Evolutionary conservation across 768 basidiomycete genomes (phyloP).

Genomic region (Saitozyma podzolica): DNA sequence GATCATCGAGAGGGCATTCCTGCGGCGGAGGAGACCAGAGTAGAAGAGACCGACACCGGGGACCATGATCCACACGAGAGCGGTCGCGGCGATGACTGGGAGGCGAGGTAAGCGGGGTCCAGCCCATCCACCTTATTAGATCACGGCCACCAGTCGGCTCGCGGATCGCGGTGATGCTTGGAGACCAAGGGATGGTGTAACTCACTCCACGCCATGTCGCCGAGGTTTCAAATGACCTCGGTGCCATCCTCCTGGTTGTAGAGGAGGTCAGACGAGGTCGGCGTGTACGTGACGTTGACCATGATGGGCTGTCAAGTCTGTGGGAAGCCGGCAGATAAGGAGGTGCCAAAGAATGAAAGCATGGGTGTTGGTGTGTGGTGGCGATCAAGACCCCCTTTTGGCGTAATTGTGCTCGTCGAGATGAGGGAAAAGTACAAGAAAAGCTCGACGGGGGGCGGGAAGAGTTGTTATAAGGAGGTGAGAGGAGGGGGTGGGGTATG

Average conservation of each 20-base stretch:
- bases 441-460: too few species aligned
- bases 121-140: background rate
- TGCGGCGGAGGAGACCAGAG: constrained; percentile 53
- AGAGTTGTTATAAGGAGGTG: too few species aligned
- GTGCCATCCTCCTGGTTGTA: constrained; percentile 12
- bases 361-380: too few species aligned
- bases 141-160: constrained; percentile 2
- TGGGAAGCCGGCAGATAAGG: too few species aligned
- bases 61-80: constrained; percentile 54
- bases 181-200: background rate
- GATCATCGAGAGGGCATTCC: constrained; percentile 56
- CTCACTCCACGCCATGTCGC: constrained; percentile 51
- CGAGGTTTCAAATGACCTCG: constrained; percentile 44
- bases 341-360: too few species aligned
- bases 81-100: constrained; percentile 39
- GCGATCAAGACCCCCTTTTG: too few species aligned
- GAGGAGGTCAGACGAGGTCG: constrained; percentile 37
- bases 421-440: too few species aligned
- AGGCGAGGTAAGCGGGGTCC: constrained; percentile 5
- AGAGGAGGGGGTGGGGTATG: too few species aligned
- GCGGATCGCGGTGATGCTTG: background rate
- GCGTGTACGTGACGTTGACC: constrained; percentile 47
- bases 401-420: too few species aligned
- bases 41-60: constrained; percentile 53
- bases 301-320: background rate